Base-by-base conservation (phyloP, 2,329 filamentous ascomycete species). In the Pyrenophora teres region DNA sequence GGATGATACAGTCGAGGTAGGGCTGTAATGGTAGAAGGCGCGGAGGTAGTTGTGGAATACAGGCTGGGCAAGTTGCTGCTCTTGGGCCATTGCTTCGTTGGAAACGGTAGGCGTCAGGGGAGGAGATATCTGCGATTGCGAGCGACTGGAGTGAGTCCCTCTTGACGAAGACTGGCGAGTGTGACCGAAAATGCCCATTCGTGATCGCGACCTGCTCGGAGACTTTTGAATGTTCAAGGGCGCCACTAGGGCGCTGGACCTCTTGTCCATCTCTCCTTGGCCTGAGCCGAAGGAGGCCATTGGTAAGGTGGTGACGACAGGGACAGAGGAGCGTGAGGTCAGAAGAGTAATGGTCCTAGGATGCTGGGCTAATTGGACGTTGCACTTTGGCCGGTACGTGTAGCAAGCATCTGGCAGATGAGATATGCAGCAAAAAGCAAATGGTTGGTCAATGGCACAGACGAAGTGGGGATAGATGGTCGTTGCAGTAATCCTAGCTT, bases 21-120 rank as follows among this genome's bases (percentile, higher is more conserved):
- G 92, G 51, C 92, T 87, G 72, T 97, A 99, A 21, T 91, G 89
- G 73, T 96, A 96, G 70, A 96, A 93, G 42, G 94, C 94, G 60
- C 94, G 88, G 39, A 99, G 81, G 70, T 96, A 99, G 78, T 94
- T 96, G 81, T 95, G 89, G 70, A 97, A 96, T 52, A 92, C 81
- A 2, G 88, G 83, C 58, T 84, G 80, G 6, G 80, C 75, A 65
- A 64, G 73, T 71, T 56, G 75, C 65, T 63, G 74, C 71, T 57
- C 75, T 65, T 62, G 77, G 64, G 62, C 74, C 69, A 83, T 79
- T 59, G 82, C 78, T 69, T 90, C 87, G 68, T 82, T 81, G 19
- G 84, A 86, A 66, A 81, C 82, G 73, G 87, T 86, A 15, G 89
- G 90, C 7, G 89, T 92, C 56, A 87, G 78, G 36, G 90, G 89